Percentiles rank a stretch among this genome's conserved stretches.
Conservation (phyloP, 208 protist genomes). For the Sergeia podlipaevii region DNA sequence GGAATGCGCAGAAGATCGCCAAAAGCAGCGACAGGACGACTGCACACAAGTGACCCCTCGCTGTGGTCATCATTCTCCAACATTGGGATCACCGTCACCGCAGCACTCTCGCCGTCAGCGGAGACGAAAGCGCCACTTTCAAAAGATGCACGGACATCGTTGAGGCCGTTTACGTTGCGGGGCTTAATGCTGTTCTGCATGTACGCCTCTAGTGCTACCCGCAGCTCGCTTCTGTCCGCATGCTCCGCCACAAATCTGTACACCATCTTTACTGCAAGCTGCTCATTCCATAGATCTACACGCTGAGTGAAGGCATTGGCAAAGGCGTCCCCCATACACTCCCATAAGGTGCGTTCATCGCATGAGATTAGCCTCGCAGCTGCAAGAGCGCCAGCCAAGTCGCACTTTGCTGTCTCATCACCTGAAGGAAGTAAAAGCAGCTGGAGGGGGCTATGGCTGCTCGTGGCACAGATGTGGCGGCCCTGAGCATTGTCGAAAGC, state of each 20-base stretch:
- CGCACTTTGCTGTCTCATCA: background rate
- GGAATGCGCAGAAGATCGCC: constrained; percentile 72
- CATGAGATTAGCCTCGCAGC: constrained; percentile 51
- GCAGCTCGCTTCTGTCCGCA: background rate
- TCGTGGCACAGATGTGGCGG: background rate
- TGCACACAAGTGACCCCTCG: constrained; percentile 71
- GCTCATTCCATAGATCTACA: constrained; percentile 78
- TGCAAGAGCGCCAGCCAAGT: constrained; percentile 7
- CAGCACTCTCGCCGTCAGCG: background rate
- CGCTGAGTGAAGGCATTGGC: constrained; percentile 15
- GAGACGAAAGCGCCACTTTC: too few species aligned
- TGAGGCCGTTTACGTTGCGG: background rate
- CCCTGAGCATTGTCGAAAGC: constrained; percentile 21
- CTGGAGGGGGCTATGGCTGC: background rate
- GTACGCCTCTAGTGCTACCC: constrained; percentile 33
- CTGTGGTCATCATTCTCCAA: constrained; percentile 23
- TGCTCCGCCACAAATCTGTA: constrained; percentile 27
- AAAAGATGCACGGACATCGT: too few species aligned
- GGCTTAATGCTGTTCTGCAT: constrained; percentile 39
- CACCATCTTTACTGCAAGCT: constrained; percentile 73
- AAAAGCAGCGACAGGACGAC: constrained; percentile 33
- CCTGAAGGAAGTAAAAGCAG: background rate
- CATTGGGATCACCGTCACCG: constrained; percentile 30
- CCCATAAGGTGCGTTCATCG: constrained; percentile 76
- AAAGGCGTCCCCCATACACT: constrained; percentile 42